A percentile compares a stretch with the other conserved stretches of the same genome.
These are phyloP conservation scores for Astraeus odoratus DNA, from an alignment of 768 basidiomycete species.

Conservation along the genomic window DNA sequence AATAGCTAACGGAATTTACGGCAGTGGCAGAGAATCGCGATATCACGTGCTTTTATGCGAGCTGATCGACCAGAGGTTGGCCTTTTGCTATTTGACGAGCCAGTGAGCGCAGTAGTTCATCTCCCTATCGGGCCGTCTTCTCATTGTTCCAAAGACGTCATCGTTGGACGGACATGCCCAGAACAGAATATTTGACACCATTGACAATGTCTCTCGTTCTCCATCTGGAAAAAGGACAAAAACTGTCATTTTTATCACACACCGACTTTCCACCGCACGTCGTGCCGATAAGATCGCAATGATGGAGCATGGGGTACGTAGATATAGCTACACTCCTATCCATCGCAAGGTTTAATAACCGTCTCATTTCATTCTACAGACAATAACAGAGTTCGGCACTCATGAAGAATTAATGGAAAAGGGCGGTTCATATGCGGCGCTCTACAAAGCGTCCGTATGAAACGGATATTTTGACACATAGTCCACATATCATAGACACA, in stretches of 20 bases:
- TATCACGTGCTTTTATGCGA: conserved; percentile 84
- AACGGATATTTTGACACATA: conserved; percentile 4
- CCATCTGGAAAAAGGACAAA: conserved; percentile 52
- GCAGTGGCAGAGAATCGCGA: conserved; percentile 83
- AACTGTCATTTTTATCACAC: conserved; percentile 79
- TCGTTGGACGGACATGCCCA: conserved; percentile 77
- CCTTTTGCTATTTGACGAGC: conserved; percentile 80
- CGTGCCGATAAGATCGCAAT: conserved; percentile 83
- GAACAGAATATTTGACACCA: conserved; percentile 70
- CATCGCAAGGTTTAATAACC: conserved; percentile 16
- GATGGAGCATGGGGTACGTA: conserved; percentile 70
- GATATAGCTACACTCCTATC: conserved; percentile 5
- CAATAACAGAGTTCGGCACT: conserved; percentile 69
- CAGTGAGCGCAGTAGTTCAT: conserved; percentile 40
- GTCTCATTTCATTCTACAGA: conserved; percentile 33
- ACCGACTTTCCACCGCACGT: conserved; percentile 73
- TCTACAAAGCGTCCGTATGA: conserved; percentile 65
- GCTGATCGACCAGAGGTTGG: conserved; percentile 69
- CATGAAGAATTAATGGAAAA: conserved; percentile 57
- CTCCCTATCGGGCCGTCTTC: conserved; percentile 5
- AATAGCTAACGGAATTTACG: conserved; percentile 11
- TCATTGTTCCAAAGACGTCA: conserved; percentile 47
- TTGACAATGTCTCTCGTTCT: conserved; percentile 55
- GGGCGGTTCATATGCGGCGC: conserved; percentile 58
- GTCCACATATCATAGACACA: conserved; percentile 9